Evolutionary conservation across 495 filamentous ascomycete genomes (phyloP), one percentile per base, ranked within the genome.

Genomic region (Lepidopterella palustris): DNA sequence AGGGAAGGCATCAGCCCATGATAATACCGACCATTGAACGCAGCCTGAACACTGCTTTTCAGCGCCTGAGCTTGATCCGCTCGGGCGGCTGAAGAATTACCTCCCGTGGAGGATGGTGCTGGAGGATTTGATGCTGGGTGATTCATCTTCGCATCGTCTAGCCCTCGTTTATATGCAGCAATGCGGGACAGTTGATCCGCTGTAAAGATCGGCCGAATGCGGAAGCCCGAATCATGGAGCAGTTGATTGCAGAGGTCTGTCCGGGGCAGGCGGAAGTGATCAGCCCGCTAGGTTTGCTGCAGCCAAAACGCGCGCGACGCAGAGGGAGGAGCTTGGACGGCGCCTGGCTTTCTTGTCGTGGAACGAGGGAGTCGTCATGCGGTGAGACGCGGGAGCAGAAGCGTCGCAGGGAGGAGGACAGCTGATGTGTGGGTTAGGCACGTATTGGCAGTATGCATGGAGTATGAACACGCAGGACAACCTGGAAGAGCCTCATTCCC

Each of bases 21-120:
- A 10, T 28, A 45, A n/a, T 68, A 76, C 73, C 72, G 83, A 91
- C 89, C 89, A 80, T 92, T 87, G 75, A 90, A 89, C 60, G 83
- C 82, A 62, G 84, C 82, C 77, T 88, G 86, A 63, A 89, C 82
- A 65, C 79, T 87, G 72, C 84, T 80, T 77, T 90, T 90, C 62
- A 88, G 74, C 4, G 61, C 51, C 31, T 24, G 28, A 60, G 73
- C 80, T 70, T 84, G 81, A 59, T 71, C 79, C 65, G 74, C 67
- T 63, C 72, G 62, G 55, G 74, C 75, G 47, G 74, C 72, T 66
- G 76, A 76, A 66, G 78, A 70, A 51, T 77, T 75, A 60, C 76
- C 79, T 26, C 70, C 72, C 48, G 69, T 63, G 68, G 81, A 81
- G 32, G 79, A 81, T 45, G 78, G 77, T 11, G 23, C 23, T 51